Evolutionary conservation across 1,284 basidiomycete genomes (phyloP), one percentile per base, ranked within the genome.

Genomic region (Ceratobasidium sp.): DNA sequence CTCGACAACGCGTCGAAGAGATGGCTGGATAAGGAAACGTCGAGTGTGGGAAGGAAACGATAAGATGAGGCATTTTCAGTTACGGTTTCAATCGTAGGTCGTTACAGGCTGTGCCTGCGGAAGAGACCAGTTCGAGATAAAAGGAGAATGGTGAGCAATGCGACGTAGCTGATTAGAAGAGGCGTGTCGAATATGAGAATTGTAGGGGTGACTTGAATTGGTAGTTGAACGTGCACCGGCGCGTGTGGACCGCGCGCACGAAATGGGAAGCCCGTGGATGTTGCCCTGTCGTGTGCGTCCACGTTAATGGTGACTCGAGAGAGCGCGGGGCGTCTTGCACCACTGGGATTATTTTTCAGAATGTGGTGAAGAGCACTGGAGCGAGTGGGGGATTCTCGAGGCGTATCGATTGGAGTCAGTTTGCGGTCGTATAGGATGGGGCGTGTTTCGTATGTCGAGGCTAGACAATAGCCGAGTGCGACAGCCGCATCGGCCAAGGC

Each of bases 101-200:
- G 48, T 14, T 50, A 50, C 27, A 14, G n/a, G 20, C 7, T 27
- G 54, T 55, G 54, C 54, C n/a, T 55, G 54, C 54, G 54, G 54
- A 55, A 4, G 54, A n/a, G 23, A 12, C 18, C 23, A n/a, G 23
- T 12, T n/a, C 27, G 54, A 55, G 23, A n/a, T 55, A 55, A 3
- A 55, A 55, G 54, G 27, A 55, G 54, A 55, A 55, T 27, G 54
- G 54, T 55, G 54, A 55, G 54, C 54, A 55, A 55, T 55, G 54
- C 54, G 54, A 55, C n/a, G 54, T 10, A 4, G 23, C 3, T 55
- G 8, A 23, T 27, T 55, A 30, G 54, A 27, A 55, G 8, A 10
- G 54, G 8, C 7, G n/a, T n/a, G 20, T 55, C 54, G 20, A 55
- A 23, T 50, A 50, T 16, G 20, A 50, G 48, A 50, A 50, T 50